These are phyloP conservation scores for Chalciporus sphaerocephalus DNA, from an alignment of 768 basidiomycete species.

Conservation along the genomic window DNA sequence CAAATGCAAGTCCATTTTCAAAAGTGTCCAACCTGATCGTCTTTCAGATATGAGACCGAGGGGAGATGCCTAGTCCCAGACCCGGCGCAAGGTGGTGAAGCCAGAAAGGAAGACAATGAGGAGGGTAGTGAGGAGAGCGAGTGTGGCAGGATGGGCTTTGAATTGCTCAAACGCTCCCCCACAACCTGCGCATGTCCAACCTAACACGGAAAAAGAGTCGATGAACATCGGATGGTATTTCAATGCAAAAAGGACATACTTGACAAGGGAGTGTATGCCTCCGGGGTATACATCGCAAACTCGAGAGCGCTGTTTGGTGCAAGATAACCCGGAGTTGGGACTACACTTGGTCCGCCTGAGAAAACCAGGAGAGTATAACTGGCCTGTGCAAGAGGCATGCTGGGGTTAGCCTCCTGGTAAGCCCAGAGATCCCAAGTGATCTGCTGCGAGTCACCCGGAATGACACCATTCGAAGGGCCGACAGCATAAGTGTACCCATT, in stretches of 20 bases:
- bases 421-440: conserved; percentile 59
- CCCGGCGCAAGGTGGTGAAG: conserved; percentile 33
- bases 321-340: conserved; percentile 48
- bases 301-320: conserved; percentile 47
- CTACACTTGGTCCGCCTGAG: conserved; percentile 48
- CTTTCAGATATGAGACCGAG: not conserved
- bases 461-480: conserved; percentile 50
- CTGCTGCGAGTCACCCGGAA: conserved; percentile 47
- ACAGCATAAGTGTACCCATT: conserved; percentile 69
- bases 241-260: conserved; percentile 23
- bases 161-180: conserved; percentile 30
- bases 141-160: conserved; percentile 29
- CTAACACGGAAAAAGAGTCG: conserved; percentile 9
- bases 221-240: not conserved
- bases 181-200: conserved; percentile 30
- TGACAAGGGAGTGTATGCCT: conserved; percentile 48
- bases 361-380: conserved; percentile 58
- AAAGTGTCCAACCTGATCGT: conserved; percentile 20
- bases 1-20: conserved; percentile 25
- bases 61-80: conserved; percentile 21
- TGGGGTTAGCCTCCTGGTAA: conserved; percentile 46
- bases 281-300: conserved; percentile 64
- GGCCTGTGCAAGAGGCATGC: conserved; percentile 54
- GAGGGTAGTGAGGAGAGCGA: conserved; percentile 32
- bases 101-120: conserved; percentile 31